Percentiles rank a stretch among this genome's conserved stretches.
phyloP scores from a whole-genome alignment of 1,284 basidiomycete genomes.

The Phylloporus sp. region DNA sequence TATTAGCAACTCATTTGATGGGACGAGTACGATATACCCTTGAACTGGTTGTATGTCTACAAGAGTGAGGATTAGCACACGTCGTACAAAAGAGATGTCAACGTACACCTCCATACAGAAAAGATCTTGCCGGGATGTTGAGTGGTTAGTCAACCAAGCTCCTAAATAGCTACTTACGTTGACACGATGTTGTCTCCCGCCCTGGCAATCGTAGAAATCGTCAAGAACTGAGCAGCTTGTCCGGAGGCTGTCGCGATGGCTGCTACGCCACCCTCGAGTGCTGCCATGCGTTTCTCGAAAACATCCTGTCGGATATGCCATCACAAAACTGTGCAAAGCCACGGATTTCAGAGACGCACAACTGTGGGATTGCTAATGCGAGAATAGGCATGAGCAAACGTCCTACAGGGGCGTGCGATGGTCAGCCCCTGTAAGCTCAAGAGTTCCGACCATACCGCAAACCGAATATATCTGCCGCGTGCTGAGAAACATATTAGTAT shows the following conservation, averaged over 20 bases:
- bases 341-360: conserved; percentile 47
- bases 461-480: conserved; percentile 24
- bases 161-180: conserved; percentile 49
- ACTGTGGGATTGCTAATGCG: conserved; percentile 86
- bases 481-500: too few relatives aligned
- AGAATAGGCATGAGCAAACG: conserved; percentile 76
- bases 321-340: not conserved
- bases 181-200: conserved; percentile 83
- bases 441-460: conserved; percentile 14
- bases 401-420: conserved; percentile 42
- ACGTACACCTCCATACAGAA: conserved; percentile 72
- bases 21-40: conserved; percentile 53
- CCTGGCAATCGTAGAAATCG: conserved; percentile 69
- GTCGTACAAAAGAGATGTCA: not conserved
- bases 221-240: conserved; percentile 82
- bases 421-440: not conserved
- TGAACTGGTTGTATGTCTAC: conserved; percentile 88
- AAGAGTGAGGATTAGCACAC: not conserved
- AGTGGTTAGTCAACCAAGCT: not conserved
- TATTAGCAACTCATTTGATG: not conserved
- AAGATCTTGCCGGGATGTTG: conserved; percentile 41
- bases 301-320: conserved; percentile 60
- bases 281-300: conserved; percentile 86
- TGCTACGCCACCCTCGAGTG: conserved; percentile 81
- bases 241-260: conserved; percentile 82